Conservation (phyloP, 148 eudicot genomes). For the Drosera capensis region DNA sequence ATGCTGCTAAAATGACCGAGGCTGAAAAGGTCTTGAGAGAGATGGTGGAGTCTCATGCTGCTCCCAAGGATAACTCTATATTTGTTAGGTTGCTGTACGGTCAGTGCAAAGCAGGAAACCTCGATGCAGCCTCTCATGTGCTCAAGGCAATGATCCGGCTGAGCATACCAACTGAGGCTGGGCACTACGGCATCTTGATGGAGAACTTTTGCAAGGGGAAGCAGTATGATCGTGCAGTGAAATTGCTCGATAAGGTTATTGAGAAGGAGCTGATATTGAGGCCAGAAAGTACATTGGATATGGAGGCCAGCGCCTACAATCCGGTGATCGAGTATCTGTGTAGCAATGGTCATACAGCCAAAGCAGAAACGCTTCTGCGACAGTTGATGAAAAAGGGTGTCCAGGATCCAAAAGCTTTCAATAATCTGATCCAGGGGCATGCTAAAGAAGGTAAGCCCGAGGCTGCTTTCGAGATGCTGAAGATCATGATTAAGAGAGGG, state of each 20-base stretch:
- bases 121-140: constrained; percentile 79
- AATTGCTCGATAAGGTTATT: constrained; percentile 56
- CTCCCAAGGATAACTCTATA: constrained; percentile 57
- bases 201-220: constrained; percentile 66
- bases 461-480: constrained; percentile 55
- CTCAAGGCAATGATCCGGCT: constrained; percentile 64
- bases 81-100: constrained; percentile 43
- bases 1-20: constrained; percentile 56
- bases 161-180: constrained; percentile 70
- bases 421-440: constrained; percentile 64
- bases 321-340: constrained; percentile 64
- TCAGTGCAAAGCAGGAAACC: constrained; percentile 60
- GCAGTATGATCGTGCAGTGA: constrained; percentile 49
- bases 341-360: constrained; percentile 45
- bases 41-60: constrained; percentile 48
- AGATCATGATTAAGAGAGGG: constrained; percentile 73
- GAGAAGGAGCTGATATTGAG: constrained; percentile 69
- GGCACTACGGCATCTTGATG: constrained; percentile 74
- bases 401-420: constrained; percentile 50
- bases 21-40: constrained; percentile 50
- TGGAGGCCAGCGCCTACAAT: constrained; percentile 68
- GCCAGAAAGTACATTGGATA: constrained; percentile 41
- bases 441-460: constrained; percentile 60
- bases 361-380: constrained; percentile 69
- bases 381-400: constrained; percentile 90